Base-by-base conservation (phyloP, 305 asterid species). In the Rubia balearica region DNA sequence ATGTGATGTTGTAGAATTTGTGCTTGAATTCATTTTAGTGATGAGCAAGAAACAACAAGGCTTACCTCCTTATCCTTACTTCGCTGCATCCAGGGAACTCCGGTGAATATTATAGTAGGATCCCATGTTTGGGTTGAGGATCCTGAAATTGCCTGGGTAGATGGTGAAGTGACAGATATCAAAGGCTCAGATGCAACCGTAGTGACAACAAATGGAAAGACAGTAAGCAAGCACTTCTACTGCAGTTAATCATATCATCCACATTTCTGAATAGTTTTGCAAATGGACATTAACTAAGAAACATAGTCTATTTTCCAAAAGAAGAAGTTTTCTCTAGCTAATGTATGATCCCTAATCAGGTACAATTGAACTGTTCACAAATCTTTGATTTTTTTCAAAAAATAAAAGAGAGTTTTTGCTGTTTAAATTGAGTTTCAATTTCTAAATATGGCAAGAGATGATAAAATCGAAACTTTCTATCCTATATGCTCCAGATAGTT, bases 51-150 rank as follows among this genome's bases (percentile, higher is more conserved):
- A 67, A 68, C 57, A 71, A 71, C 41, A 36, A 71, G 46, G 40
- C 59, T 67, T 42, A 49, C 24, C 14, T 36, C 41, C n/a, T 57
- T 68, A 6, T 24, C 9, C 49, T 57, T 74, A 76, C 62, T 77
- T 71, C 72, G 69, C 83, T 43, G 48, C 51, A 75, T 75, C 57
- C 91, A 91, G 96, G 98, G 98, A 72, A 91, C 96, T 64, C 98
- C 98, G 2, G 91, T 91, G 46, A 91, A 89, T 80, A 91, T 91
- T 8, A 90, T 91, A 7, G 94, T 85, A 69, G 96, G 98, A 87
- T 86, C 96, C 70, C 96, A 88, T 62, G 98, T 91, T 68, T 88
- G 98, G 98, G 85, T 75, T 11, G 98, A 89, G 81, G 98, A 91
- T 85, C 89, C 89, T 70, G 96, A 90, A 66, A 68, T 65, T 56